Base-by-base conservation (phyloP, 768 basidiomycete species). In the Boletus rufocinnamomeus region DNA sequence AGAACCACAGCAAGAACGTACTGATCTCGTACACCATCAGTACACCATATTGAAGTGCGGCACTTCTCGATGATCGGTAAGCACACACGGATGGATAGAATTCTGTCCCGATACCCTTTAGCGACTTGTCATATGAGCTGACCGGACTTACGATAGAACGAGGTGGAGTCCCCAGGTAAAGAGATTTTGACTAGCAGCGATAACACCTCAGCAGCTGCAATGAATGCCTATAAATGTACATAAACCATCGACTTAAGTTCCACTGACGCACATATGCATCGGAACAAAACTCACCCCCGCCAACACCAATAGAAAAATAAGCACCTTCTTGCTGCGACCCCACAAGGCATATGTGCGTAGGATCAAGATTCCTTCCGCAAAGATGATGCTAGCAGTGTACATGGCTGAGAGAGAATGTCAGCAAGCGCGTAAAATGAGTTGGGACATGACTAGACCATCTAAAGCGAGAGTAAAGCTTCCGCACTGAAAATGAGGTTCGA, bases 271-370 rank as follows among this genome's bases (percentile, higher is more conserved):
- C 8, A 30, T 9, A 35, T 27, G 13, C 2, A 37, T 45, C 9
- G 4, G 43, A 40, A 49, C 30, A 38, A 16, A 44, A 56, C 66
- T 57, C 8, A 63, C 67, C 34, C 3, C 69, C 3, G 60, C 67
- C 48, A 69, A 41, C 41, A 54, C 21, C 21, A 71, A 32, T 23
- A 71, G 58, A 25, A 68, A 45, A 14, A 49, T 4, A 2, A 69
- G 60, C 2, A 66, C 49, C 14, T 34, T 64, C 50, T 30, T 57
- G 34, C 45, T 69, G 28, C 62, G 64, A 52, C 58, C 59, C 64
- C 68, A 69, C 50, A 69, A 45, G 28, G 68, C 67, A 21, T 66
- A 71, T 21, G 69, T 71, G 34, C 68, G 69, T 2, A 71, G 49
- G 25, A 71, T 71, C 48, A 69, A 60, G 23, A 71, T 58, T 7